Percentiles rank a stretch among this genome's conserved stretches.
Conservation (phyloP, 805 yeast species). For the Blastobotrys attinorum region DNA sequence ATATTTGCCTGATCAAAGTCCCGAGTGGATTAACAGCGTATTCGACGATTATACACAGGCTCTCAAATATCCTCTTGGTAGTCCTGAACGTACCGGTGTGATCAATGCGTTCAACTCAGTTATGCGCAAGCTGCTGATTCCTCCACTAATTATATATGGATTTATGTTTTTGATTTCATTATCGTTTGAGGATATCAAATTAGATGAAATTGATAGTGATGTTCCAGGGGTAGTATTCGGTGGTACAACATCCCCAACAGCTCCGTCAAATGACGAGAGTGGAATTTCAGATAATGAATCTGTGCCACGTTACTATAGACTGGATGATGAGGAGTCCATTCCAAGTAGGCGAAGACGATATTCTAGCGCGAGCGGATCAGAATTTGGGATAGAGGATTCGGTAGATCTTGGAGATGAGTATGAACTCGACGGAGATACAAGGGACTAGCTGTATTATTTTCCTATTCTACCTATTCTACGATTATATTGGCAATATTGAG, state of each 20-base stretch:
- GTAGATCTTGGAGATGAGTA: no score
- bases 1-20: conserved; percentile 1
- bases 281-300: no score
- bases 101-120: conserved; percentile 9
- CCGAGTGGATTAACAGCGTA: conserved; percentile 1
- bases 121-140: conserved; percentile 8
- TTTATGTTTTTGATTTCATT: conserved; percentile 9
- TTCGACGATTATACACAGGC: conserved; percentile 3
- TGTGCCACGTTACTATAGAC: no score
- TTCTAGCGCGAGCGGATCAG: no score
- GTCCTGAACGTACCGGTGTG: conserved; percentile 9
- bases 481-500: no score
- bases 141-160: conserved; percentile 9
- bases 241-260: neutral
- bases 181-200: conserved; percentile 7
- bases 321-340: no score
- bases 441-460: no score
- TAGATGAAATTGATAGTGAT: conserved; percentile 5
- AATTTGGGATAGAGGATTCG: no score
- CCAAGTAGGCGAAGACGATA: no score
- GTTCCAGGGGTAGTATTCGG: conserved; percentile 1
- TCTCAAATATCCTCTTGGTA: conserved; percentile 3
- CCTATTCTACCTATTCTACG: no score
- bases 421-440: no score
- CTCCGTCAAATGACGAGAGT: no score